Conservation (phyloP, 345 rosid species). For the Aquilaria yunnanensis region DNA sequence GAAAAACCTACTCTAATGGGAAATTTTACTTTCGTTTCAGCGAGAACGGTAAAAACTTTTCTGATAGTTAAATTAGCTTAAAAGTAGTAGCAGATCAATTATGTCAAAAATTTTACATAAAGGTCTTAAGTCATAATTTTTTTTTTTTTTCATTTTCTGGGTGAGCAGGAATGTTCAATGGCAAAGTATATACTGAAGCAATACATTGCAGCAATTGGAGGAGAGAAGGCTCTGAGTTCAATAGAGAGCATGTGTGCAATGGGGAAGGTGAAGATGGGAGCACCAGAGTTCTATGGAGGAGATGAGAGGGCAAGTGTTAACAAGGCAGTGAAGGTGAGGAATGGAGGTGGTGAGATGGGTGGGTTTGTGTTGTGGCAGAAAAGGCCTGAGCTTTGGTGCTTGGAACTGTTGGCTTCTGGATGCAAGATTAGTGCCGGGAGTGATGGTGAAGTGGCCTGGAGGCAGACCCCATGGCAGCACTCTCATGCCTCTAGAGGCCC, state of each 20-base stretch:
- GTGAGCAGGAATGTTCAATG: conserved; percentile 25
- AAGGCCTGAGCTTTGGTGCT: conserved; percentile 76
- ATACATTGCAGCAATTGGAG: conserved; percentile 29
- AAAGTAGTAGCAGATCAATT: neutral
- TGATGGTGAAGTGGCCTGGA: conserved; percentile 83
- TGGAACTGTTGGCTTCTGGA: conserved; percentile 73
- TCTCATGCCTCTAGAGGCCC: conserved; percentile 91
- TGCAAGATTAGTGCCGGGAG: conserved; percentile 90
- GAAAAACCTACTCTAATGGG: neutral
- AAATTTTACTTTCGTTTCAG: neutral
- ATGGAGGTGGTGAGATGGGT: conserved; percentile 51
- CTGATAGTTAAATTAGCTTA: neutral
- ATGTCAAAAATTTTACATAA: neutral
- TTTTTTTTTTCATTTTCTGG: neutral
- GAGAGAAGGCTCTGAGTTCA: conserved; percentile 14
- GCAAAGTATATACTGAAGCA: conserved; percentile 34
- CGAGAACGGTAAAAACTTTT: neutral
- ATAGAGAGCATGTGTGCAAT: conserved; percentile 33
- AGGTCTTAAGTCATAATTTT: neutral
- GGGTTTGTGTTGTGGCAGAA: conserved; percentile 74
- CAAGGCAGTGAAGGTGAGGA: conserved; percentile 39
- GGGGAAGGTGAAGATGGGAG: conserved; percentile 33
- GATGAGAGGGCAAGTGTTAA: conserved; percentile 4
- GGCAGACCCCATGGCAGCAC: conserved; percentile 93
- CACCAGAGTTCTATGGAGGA: conserved; percentile 26